These are phyloP conservation scores for Colletotrichum lupini DNA, from an alignment of 2,329 filamentous ascomycete genomes.

Conservation along the genomic window DNA sequence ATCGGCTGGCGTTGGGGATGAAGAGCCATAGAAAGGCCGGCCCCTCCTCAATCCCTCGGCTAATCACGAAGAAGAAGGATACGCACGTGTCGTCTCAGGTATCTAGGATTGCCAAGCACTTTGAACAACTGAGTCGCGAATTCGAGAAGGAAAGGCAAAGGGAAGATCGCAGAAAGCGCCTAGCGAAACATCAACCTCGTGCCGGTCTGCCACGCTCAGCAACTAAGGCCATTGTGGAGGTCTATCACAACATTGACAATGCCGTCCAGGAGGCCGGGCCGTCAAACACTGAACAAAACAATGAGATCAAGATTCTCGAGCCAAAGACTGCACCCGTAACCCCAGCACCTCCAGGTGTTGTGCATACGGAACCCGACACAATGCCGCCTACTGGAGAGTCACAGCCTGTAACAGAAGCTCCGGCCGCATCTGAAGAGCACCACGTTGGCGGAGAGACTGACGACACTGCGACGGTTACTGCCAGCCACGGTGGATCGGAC, in stretches of 20 bases:
- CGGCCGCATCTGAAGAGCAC: conserved; percentile 25
- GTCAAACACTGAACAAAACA: conserved; percentile 62
- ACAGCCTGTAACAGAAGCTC: conserved; percentile 21
- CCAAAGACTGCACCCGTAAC: conserved; percentile 28
- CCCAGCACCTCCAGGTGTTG: conserved; percentile 11
- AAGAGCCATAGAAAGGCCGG: conserved; percentile 68
- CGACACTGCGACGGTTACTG: conserved; percentile 52
- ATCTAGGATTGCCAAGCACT: conserved; percentile 92
- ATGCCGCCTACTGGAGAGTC: conserved; percentile 8
- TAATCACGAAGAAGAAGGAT: conserved; percentile 79
- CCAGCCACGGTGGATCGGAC: conserved; percentile 72
- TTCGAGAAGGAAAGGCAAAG: conserved; percentile 94
- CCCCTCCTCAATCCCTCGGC: conserved; percentile 88
- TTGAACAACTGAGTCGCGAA: conserved; percentile 95
- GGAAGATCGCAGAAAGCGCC: conserved; percentile 79
- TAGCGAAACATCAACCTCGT: conserved; percentile 78
- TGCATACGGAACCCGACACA: conserved; percentile 33
- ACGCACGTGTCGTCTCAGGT: conserved; percentile 89
- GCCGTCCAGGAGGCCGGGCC: conserved; percentile 85
- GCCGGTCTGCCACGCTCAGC: conserved; percentile 87
- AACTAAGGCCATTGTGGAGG: conserved; percentile 95
- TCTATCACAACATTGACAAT: conserved; percentile 93
- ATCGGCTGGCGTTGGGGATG: conserved; percentile 74
- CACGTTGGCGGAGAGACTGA: conserved; percentile 43
- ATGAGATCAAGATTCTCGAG: conserved; percentile 30